Evolutionary conservation across 129 eudicot species (phyloP), one percentile per base, ranked within the genome.

Genomic region (Logfia minima): DNA sequence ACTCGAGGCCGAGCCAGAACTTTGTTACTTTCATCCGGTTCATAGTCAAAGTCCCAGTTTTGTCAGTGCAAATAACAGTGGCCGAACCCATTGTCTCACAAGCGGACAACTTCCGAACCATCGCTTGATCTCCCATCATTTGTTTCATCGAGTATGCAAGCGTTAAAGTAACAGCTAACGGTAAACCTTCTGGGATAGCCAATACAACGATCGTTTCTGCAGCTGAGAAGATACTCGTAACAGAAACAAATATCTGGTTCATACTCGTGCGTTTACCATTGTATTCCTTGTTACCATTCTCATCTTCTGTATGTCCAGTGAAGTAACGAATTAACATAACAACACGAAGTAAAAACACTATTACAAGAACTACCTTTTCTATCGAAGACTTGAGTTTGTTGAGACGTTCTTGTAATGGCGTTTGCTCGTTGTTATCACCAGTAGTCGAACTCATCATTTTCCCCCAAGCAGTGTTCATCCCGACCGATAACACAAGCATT

Each of bases 31-130:
- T 86, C 98, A 92, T 92, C 72, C 85, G 89, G 56, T 90, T 92
- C 83, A 87, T 68, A 0, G 98, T 92, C 53, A 92, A 43, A 4
- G 98, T 92, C 3, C 96, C 98, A 2, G 96, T 92, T 84, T 92
- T 92, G 39, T 92, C 98, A 0, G 94, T 90, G 83, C 98, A 92
- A 56, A 92, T 90, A 55, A 87, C 90, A 0, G 96, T 92, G 59
- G 98, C 96, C 0, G 96, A 90, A 24, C 98, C 98, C 98, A 92
- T 92, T 31, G 98, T 92, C 73, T 92, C 98, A 53, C 96, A 90
- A 13, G 96, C 96, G 6, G 98, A 92, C 52, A 88, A 77, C 77
- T 90, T 92, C 71, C 98, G 75, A 61, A 92, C 96, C 96, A 90
- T 90, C 5, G 98, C 98, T 64, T 90, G 90, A 84, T 92, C 96